Evolutionary conservation across 2,329 filamentous ascomycete genomes (phyloP), one percentile per base, ranked within the genome.

Genomic region (Ophiostoma ips): DNA sequence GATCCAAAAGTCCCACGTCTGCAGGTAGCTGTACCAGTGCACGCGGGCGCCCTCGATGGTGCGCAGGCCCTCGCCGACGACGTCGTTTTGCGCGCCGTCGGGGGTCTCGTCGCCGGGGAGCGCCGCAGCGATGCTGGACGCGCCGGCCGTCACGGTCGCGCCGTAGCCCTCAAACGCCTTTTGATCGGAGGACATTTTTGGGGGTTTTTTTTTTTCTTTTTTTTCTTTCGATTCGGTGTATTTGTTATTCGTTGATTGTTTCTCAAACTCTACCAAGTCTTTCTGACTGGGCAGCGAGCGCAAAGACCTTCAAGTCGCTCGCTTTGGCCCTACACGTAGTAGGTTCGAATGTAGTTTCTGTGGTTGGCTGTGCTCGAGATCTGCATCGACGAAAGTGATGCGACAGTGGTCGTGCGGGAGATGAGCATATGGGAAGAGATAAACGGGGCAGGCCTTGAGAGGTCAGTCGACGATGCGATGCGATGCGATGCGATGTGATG

Each of bases 1-100:
- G 57, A 87, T 70, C 78, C 87, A 96, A 64, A 98, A 96, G 63
- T 95, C 86, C 60, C 74, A 74, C 11, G 89, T 95, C 58, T 73
- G 75, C 55, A 96, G 71, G 68, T 92, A 96, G 40, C 83, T 74
- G 67, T 76, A 83, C 79, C 79, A 83, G 56, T 67, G 69, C 41
- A 70, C 68, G 30, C 71, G 70, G 57, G 66, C 67, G 50, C 68
- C 65, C 64, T 82, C 74, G 58, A 83, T 67, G 37, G 70, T 66
- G 51, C 74, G 68, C 46, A 82, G 68, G 34, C 73, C 77, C 55
- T 68, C 68, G 40, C 63, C 64, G 43, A 77, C 70, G 50, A 66
- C 67, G 50, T 66, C 68, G 44, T 63, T 57, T 48, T 62, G 57
- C 50, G 55, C 18, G 13, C 4, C 53, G 30, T 41, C 48, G 52